A percentile compares a stretch with the other conserved stretches of the same genome.
These are phyloP conservation scores for Vitis hybrid DNA, from an alignment of 177 flowering plant genomes.

Conservation along the genomic window DNA sequence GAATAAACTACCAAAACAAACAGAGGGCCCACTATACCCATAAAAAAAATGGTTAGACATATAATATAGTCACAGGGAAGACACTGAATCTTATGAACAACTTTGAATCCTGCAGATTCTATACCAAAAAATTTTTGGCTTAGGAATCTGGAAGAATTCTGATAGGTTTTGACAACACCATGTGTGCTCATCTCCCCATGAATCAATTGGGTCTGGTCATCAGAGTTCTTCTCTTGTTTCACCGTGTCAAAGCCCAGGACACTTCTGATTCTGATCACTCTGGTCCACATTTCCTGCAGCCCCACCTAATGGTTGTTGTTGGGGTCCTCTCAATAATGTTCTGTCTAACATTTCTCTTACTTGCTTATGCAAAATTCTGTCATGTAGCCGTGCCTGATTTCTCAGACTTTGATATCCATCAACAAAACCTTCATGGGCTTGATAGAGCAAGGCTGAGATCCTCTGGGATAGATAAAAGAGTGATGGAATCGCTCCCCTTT, in stretches of 20 bases:
- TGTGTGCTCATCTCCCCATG: slow-evolving; percentile 7
- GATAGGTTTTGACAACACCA: no score
- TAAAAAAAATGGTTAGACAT: no score
- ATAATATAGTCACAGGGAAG: no score
- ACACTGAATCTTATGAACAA: no score
- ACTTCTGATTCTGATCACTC: neutral
- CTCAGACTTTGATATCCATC: neutral
- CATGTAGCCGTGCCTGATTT: slow-evolving; percentile 3
- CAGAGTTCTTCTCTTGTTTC: slow-evolving; percentile 3
- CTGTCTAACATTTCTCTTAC: slow-evolving; percentile 33
- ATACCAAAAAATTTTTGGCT: no score
- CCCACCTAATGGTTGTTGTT: slow-evolving; percentile 27
- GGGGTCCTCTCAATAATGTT: slow-evolving; percentile 35
- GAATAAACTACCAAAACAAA: no score
- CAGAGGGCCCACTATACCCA: no score
- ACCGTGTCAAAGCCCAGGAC: slow-evolving; percentile 13
- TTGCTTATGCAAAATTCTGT: slow-evolving; percentile 49
- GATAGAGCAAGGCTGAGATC: slow-evolving; percentile 9
- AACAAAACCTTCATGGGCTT: slow-evolving; percentile 8
- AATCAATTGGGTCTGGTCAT: neutral
- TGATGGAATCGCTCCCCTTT: slow-evolving; percentile 82
- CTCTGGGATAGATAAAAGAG: slow-evolving; percentile 75
- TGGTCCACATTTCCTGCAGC: slow-evolving; percentile 1
- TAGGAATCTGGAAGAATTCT: no score
- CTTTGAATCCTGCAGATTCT: no score